Evolutionary conservation across 2,329 filamentous ascomycete species (phyloP).

Genomic region (Pleochaeta shiraiana): DNA sequence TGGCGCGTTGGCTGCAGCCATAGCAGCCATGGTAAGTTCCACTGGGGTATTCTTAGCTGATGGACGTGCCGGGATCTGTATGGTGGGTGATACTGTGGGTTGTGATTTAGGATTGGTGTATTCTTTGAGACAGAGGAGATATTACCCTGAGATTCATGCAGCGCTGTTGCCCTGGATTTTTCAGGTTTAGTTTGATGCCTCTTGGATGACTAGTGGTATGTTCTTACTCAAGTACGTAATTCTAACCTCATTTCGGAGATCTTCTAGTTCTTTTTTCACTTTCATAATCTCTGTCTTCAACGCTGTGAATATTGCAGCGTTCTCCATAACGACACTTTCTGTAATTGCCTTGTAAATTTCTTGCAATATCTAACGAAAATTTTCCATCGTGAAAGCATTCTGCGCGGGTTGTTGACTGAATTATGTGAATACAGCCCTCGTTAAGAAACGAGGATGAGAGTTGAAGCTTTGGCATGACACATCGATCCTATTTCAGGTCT

Average conservation of each 20-base stretch:
- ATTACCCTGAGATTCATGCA: too few relatives aligned
- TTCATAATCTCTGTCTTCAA: not conserved
- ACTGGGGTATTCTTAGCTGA: not conserved
- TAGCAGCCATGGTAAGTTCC: not conserved
- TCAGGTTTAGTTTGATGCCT: too few relatives aligned
- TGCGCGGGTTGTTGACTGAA: not conserved
- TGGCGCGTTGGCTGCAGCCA: not conserved
- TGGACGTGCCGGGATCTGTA: too few relatives aligned
- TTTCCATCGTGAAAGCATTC: not conserved
- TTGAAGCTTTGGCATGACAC: too few relatives aligned
- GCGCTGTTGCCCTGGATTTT: too few relatives aligned
- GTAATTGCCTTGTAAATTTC: not conserved
- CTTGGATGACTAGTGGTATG: not conserved
- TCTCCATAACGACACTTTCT: not conserved
- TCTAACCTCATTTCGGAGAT: not conserved
- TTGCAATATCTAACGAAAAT: not conserved
- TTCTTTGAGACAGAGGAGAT: too few relatives aligned
- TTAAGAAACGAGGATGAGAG: too few relatives aligned
- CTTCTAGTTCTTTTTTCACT: not conserved
- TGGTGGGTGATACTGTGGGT: too few relatives aligned
- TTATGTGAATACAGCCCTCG: too few relatives aligned
- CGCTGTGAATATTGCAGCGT: not conserved
- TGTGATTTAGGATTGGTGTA: too few relatives aligned
- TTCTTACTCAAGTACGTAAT: not conserved
- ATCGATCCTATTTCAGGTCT: too few relatives aligned